Evolutionary conservation across 2,329 filamentous ascomycete genomes (phyloP).

Genomic region (Cryphonectria nitschkei): DNA sequence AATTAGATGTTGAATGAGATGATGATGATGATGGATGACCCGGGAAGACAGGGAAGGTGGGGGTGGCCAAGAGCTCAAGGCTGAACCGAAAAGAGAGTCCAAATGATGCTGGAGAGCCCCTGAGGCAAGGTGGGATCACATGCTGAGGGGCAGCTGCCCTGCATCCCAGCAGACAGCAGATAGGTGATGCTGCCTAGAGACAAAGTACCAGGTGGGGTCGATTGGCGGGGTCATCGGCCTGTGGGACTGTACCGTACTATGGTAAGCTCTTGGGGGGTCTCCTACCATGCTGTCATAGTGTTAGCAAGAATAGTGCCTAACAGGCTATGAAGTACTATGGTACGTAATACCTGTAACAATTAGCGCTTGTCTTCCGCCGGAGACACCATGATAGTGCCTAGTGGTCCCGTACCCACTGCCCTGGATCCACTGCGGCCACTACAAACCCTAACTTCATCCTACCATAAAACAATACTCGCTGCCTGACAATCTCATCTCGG

Average conservation of each 20-base stretch:
- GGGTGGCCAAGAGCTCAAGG: constrained; percentile 3
- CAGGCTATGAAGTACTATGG: too few species aligned
- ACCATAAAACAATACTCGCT: too few species aligned
- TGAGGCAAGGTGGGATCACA: constrained; percentile 22
- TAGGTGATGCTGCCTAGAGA: not conserved
- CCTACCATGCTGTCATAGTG: too few species aligned
- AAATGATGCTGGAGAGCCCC: constrained; percentile 15
- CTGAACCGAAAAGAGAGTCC: constrained; percentile 1
- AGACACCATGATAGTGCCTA: too few species aligned
- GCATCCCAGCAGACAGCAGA: not conserved
- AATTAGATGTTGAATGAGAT: not conserved
- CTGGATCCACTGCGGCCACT: not conserved
- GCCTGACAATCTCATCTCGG: too few species aligned
- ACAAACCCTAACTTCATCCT: not conserved
- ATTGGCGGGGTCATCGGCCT: not conserved
- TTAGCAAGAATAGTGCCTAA: not conserved
- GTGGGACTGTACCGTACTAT: too few species aligned
- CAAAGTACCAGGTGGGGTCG: too few species aligned
- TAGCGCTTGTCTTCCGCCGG: too few species aligned
- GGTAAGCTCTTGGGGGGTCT: too few species aligned
- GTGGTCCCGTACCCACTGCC: not conserved
- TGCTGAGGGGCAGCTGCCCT: constrained; percentile 21
- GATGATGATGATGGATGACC: not conserved
- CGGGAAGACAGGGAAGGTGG: not conserved
- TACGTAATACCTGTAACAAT: too few species aligned